Conservation (phyloP, 139 green algal genomes). For the Chlamydomonas applanata region DNA sequence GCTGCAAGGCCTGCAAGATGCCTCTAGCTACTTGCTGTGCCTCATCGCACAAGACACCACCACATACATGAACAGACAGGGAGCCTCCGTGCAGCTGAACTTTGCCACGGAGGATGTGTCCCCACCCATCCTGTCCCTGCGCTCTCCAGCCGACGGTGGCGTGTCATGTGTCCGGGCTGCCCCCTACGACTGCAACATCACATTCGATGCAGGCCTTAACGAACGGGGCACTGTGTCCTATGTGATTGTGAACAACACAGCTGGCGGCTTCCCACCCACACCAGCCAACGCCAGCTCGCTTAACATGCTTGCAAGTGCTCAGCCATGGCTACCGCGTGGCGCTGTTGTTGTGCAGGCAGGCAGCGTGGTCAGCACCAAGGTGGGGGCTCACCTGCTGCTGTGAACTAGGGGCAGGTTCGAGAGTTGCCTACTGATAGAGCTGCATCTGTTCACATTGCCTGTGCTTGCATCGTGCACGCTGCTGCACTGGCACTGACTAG, state of each 20-base stretch:
- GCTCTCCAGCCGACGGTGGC: neutral
- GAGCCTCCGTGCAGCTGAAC: neutral
- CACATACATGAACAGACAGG: conserved; percentile 28
- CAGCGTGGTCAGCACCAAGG: no score
- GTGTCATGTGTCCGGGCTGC: conserved; percentile 30
- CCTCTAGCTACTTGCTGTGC: conserved; percentile 22
- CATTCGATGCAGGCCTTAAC: conserved; percentile 3
- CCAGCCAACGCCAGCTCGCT: neutral
- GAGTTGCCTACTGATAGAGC: no score
- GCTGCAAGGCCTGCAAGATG: neutral
- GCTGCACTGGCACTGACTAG: no score
- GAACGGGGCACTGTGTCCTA: neutral
- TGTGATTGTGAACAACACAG: neutral
- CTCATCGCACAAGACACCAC: conserved; percentile 37
- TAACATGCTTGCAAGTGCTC: no score
- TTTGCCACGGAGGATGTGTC: conserved; percentile 25
- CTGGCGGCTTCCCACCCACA: neutral
- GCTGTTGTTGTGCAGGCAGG: no score
- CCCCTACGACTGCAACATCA: neutral
- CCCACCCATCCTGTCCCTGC: conserved; percentile 9
- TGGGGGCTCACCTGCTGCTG: no score
- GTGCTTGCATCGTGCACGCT: no score
- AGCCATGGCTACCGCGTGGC: no score
- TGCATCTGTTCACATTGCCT: no score
- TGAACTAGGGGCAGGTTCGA: no score